Percentiles rank a stretch among this genome's conserved stretches.
phyloP scores from a whole-genome alignment of 2,329 filamentous ascomycete species.

The Balansia obtecta region DNA sequence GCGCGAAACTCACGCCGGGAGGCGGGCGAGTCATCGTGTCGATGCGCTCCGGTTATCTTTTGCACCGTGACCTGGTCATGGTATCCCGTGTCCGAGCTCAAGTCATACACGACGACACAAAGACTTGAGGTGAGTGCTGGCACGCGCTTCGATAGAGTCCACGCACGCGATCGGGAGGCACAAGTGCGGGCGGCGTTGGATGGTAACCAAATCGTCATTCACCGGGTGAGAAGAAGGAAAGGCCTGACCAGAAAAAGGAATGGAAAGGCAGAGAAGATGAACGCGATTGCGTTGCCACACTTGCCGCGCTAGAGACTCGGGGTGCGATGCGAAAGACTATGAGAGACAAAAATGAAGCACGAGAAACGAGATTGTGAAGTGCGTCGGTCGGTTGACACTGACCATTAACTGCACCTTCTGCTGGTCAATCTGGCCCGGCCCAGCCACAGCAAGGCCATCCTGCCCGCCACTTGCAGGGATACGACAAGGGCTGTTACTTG shows the following conservation, averaged over 20 bases:
- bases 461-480: neutral
- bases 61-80: constrained; percentile 43
- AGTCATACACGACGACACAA: constrained; percentile 11
- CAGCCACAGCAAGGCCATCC: neutral
- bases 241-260: neutral
- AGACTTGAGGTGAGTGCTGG: constrained; percentile 9
- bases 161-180: constrained; percentile 31
- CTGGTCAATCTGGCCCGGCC: neutral
- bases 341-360: constrained; percentile 4
- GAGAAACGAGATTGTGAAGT: constrained; percentile 3
- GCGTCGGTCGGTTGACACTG: constrained; percentile 3
- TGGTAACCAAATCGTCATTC: constrained; percentile 2
- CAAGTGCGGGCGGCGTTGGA: constrained; percentile 1
- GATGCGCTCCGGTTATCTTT: constrained; percentile 37
- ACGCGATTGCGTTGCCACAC: constrained; percentile 9
- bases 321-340: constrained; percentile 2
- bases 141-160: constrained; percentile 18
- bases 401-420: constrained; percentile 2
- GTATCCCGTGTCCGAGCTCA: constrained; percentile 29
- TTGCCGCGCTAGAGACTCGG: constrained; percentile 1
- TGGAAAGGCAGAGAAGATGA: neutral
- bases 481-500: neutral
- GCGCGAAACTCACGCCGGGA: constrained; percentile 63
- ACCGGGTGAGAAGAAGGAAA: constrained; percentile 37
- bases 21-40: constrained; percentile 68